Evolutionary conservation across 129 eudicot species (phyloP).

Genomic region (Erigeron canadensis): DNA sequence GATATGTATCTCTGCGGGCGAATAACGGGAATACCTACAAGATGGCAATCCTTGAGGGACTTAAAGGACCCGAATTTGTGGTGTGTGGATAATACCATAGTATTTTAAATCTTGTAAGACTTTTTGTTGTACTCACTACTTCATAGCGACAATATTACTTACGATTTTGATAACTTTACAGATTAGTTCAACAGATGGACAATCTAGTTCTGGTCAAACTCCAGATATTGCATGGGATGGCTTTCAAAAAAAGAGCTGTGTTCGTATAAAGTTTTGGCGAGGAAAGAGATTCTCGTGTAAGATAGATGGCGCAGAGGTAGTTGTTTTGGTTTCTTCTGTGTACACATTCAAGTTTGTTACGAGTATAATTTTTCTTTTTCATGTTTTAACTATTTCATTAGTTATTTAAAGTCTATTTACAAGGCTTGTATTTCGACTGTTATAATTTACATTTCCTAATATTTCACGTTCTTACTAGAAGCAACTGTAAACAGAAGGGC

Average conservation of each 20-base stretch:
- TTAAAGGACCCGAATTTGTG: conserved; percentile 79
- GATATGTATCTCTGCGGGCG: conserved; percentile 66
- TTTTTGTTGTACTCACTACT: conserved; percentile 10
- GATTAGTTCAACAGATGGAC: conserved; percentile 79
- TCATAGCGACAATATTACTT: background rate
- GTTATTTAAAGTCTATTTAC: background rate
- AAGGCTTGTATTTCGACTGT: background rate
- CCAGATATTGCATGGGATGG: conserved; percentile 95
- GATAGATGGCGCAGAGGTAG: conserved; percentile 93
- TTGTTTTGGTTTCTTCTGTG: conserved; percentile 17
- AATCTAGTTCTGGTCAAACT: conserved; percentile 80
- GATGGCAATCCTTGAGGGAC: conserved; percentile 86
- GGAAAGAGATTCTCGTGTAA: conserved; percentile 89
- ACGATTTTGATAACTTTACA: conserved; percentile 32
- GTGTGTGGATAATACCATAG: conserved; percentile 44
- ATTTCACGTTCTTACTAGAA: background rate
- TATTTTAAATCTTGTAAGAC: conserved; percentile 12
- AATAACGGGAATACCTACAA: conserved; percentile 61
- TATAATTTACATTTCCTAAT: background rate
- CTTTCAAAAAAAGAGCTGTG: conserved; percentile 70
- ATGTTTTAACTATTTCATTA: background rate
- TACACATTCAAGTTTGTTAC: conserved; percentile 2
- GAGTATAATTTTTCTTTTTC: background rate
- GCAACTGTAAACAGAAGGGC: background rate
- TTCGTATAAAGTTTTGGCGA: conserved; percentile 56